Percentiles rank a stretch among this genome's conserved stretches.
phyloP scores from a whole-genome alignment of 306 rosid species.

The Styphnolobium japonicum region DNA sequence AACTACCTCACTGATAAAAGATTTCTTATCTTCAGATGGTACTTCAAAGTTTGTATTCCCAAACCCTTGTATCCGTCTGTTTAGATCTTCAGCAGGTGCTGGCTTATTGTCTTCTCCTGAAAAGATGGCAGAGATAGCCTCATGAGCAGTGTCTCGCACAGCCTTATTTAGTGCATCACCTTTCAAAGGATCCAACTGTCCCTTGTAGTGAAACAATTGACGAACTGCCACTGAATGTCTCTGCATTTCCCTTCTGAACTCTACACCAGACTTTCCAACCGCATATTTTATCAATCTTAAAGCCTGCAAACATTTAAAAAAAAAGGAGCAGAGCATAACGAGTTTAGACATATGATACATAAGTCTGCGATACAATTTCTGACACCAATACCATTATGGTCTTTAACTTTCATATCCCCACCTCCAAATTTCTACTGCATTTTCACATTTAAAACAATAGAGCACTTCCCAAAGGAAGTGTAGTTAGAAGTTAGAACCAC shows the following conservation, averaged over 20 bases:
- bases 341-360: not conserved
- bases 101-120: constrained; percentile 74
- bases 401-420: not conserved
- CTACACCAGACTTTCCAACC: constrained; percentile 92
- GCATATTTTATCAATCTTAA: constrained; percentile 86
- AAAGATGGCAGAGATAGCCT: constrained; percentile 76
- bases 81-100: constrained; percentile 75
- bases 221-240: constrained; percentile 91
- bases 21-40: constrained; percentile 67
- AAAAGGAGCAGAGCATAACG: not conserved
- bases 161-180: constrained; percentile 95
- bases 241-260: constrained; percentile 98
- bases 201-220: constrained; percentile 87
- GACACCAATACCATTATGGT: constrained; percentile 11
- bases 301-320: constrained; percentile 51
- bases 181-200: constrained; percentile 86
- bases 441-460: not conserved
- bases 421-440: not conserved
- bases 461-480: not conserved
- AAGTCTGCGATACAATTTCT: not conserved
- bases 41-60: constrained; percentile 75
- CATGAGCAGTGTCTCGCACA: constrained; percentile 91
- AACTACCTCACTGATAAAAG: constrained; percentile 95
- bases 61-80: constrained; percentile 91
- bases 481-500: not conserved